phyloP scores from a whole-genome alignment of 1,284 basidiomycete species.

The Xerocomus amazonicus region DNA sequence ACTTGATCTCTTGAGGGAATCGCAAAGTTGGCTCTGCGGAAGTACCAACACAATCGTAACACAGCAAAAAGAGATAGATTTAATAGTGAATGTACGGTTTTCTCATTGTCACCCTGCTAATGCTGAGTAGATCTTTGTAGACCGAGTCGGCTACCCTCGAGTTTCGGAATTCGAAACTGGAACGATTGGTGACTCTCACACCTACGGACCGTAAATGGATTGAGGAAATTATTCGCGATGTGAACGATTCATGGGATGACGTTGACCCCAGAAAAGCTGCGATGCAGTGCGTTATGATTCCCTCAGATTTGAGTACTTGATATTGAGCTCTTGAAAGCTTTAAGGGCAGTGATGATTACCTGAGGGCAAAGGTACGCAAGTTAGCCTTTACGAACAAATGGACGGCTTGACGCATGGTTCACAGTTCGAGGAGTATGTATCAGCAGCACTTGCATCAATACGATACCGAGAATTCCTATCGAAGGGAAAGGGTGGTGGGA shows the following conservation, averaged over 20 bases:
- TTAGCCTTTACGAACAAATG: neutral
- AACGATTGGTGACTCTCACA: slow-evolving; percentile 77
- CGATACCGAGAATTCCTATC: slow-evolving; percentile 82
- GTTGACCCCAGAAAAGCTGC: slow-evolving; percentile 53
- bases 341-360: slow-evolving; percentile 90
- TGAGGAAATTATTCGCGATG: slow-evolving; percentile 71
- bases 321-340: slow-evolving; percentile 48
- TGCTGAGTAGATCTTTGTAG: slow-evolving; percentile 38
- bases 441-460: slow-evolving; percentile 74
- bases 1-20: slow-evolving; percentile 81
- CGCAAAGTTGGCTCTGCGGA: slow-evolving; percentile 83
- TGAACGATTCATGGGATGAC: slow-evolving; percentile 77
- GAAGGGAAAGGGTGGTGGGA: slow-evolving; percentile 60
- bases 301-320: neutral
- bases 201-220: slow-evolving; percentile 98
- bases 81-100: slow-evolving; percentile 78
- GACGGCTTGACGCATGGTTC: slow-evolving; percentile 1
- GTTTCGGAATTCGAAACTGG: slow-evolving; percentile 78
- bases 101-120: neutral
- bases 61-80: slow-evolving; percentile 88
- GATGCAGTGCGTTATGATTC: slow-evolving; percentile 55
- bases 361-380: slow-evolving; percentile 70
- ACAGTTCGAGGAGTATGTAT: slow-evolving; percentile 84
- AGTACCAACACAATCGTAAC: slow-evolving; percentile 97
- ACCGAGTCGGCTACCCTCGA: slow-evolving; percentile 83